Evolutionary conservation across 2,329 filamentous ascomycete genomes (phyloP).

Genomic region (Fusarium falciforme): DNA sequence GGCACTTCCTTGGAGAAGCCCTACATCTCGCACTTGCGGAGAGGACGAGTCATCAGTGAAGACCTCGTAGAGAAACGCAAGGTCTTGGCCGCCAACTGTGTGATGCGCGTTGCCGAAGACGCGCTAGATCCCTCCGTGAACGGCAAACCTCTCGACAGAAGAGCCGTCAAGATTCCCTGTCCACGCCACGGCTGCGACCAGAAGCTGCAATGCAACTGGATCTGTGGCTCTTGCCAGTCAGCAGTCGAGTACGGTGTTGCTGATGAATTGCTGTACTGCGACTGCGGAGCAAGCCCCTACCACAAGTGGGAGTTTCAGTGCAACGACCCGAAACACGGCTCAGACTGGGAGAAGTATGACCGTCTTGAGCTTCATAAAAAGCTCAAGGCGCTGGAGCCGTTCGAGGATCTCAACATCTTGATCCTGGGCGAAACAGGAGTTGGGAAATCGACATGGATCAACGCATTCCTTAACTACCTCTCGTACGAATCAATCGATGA

Average conservation of each 20-base stretch:
- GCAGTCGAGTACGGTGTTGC: background rate
- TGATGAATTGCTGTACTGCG: background rate
- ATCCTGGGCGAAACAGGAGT: conserved; percentile 54
- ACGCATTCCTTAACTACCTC: conserved; percentile 60
- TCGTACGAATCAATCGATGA: conserved; percentile 39
- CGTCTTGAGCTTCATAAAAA: background rate
- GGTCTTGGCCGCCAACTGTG: background rate
- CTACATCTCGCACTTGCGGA: background rate
- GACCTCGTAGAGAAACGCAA: background rate
- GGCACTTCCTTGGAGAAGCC: background rate
- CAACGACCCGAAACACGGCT: background rate
- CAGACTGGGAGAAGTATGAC: background rate
- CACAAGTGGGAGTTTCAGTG: background rate
- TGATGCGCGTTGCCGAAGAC: background rate
- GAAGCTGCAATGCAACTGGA: background rate
- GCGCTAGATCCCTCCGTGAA: background rate
- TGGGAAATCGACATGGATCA: conserved; percentile 61
- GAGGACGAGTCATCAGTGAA: background rate
- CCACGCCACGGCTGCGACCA: background rate
- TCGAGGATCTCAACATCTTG: background rate
- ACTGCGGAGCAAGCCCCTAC: background rate
- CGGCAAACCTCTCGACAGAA: background rate
- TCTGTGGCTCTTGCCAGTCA: background rate
- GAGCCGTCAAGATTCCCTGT: background rate
- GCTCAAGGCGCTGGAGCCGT: background rate